phyloP scores from a whole-genome alignment of 169 alveolate genomes.

The Plasmodium falciparum region DNA sequence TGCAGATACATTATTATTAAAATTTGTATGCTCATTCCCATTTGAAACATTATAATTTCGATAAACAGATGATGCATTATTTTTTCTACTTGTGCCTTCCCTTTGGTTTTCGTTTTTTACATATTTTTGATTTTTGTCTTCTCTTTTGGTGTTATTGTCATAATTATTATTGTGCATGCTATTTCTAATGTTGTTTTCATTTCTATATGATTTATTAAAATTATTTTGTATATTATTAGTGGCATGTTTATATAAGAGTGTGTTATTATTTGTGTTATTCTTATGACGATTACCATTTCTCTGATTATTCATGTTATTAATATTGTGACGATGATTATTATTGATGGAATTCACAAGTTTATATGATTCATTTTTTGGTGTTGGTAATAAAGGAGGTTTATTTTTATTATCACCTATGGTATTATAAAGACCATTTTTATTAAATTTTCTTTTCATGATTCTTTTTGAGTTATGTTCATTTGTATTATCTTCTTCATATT shows the following conservation, averaged over 20 bases:
- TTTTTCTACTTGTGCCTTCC: not conserved
- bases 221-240: not conserved
- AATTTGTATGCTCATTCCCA: not conserved
- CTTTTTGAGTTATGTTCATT: not conserved
- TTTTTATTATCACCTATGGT: not conserved
- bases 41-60: not conserved
- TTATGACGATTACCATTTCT: not conserved
- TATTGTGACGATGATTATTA: not conserved
- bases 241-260: conserved; percentile 12
- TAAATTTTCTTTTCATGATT: conserved; percentile 1
- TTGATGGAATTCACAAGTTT: not conserved
- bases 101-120: conserved; percentile 21
- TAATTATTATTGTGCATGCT: conserved; percentile 8
- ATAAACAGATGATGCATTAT: too few relatives aligned
- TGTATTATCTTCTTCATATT: not conserved
- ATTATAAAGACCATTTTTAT: not conserved
- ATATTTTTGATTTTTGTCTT: conserved; percentile 18
- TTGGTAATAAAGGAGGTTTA: conserved; percentile 36
- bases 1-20: not conserved
- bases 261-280: conserved; percentile 6
- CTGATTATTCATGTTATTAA: conserved; percentile 2
- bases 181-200: conserved; percentile 24
- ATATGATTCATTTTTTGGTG: conserved; percentile 7
- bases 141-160: conserved; percentile 32
- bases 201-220: conserved; percentile 12